These are phyloP conservation scores for Metschnikowia colocasiae DNA, from an alignment of 805 yeast species.

Conservation along the genomic window DNA sequence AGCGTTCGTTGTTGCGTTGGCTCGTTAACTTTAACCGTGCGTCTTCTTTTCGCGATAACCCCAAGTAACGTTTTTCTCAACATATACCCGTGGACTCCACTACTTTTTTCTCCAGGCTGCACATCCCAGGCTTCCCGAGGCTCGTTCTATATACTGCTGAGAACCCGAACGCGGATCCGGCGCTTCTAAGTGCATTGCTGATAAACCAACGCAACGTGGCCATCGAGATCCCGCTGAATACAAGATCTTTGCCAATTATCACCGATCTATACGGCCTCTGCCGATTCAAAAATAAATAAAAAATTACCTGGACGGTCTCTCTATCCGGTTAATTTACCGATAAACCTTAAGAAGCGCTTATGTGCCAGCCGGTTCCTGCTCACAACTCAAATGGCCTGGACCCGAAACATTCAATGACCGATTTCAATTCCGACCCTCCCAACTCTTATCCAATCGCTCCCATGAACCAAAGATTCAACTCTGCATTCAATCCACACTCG, in stretches of 20 bases:
- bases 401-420: not conserved
- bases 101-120: not conserved
- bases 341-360: not conserved
- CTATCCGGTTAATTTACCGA: not conserved
- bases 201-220: not conserved
- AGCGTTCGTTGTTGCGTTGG: not conserved
- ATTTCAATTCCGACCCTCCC: not conserved
- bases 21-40: constrained; percentile 5
- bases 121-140: not conserved
- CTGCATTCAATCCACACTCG: not conserved
- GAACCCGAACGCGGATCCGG: not conserved
- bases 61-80: constrained; percentile 5
- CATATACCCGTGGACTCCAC: not conserved
- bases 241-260: not conserved
- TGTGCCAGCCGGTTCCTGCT: not conserved
- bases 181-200: not conserved
- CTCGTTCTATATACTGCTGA: not conserved
- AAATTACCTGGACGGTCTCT: not conserved
- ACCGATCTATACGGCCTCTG: not conserved
- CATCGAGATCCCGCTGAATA: not conserved
- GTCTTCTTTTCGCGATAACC: constrained; percentile 4
- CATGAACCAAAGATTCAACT: not conserved
- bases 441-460: not conserved
- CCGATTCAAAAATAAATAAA: not conserved
- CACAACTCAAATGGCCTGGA: constrained; percentile 1